Base-by-base conservation (phyloP, 306 rosid genomes). In the Lablab purpureus region DNA sequence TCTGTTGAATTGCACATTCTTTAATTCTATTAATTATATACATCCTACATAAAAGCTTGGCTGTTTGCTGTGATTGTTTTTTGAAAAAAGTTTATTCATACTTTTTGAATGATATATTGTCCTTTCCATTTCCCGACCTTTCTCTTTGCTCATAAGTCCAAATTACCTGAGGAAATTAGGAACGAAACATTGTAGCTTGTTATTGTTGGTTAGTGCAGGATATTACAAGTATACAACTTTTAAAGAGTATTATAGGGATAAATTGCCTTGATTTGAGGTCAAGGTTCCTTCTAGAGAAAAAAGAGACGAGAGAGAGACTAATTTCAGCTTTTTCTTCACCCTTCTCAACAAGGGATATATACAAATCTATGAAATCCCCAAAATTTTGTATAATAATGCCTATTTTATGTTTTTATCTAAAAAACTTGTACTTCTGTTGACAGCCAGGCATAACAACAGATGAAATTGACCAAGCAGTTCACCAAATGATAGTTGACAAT, bases 391-490 rank as follows among this genome's bases (percentile, higher is more conserved):
- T 30, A 67, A 65, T 67, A 55, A 59, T 23, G 21, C 34, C 34
- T 59, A 32, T 72, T 79, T 75, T 17, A 28, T 75, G 49, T 68
- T 81, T 76, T 43, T 80, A 11, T 46, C 52, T 19, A 3, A 18
- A 41, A 62, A 71, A 45, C 55, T 49, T 69, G 69, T 41, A 82
- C 89, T 74, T 83, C 85, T 87, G 85, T 89, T 87, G 99, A 89
- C 99, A 92, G 99, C 94, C 97, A 87, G 96, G 99, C 85, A 83
- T 88, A 84, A 91, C 67, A 71, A 91, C 96, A 4, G 99, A 95
- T 90, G 98, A 95, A 83, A 91, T 95, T 81, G 99, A 93, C 80
- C 78, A 83, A 87, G 98, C 94, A 58, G 99, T 95, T 87, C 98
- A 93, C 66, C 97, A 90, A 69, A 95, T 95, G 98, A 91, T 95